Conservation (phyloP, 768 basidiomycete genomes). For the Leccinellum luteum region DNA sequence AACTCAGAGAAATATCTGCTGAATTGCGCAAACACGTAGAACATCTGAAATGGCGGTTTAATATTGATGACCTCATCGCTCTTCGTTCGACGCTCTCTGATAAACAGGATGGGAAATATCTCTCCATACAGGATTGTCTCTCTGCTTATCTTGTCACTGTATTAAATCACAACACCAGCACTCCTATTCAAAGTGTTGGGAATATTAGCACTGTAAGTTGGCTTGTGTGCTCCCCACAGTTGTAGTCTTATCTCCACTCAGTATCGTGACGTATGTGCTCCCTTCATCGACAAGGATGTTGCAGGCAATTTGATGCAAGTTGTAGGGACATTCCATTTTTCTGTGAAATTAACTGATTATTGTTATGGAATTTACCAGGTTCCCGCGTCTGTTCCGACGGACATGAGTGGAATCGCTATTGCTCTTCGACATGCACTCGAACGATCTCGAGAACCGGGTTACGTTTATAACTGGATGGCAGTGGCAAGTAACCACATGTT, state of each 20-base stretch:
- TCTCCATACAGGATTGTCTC: slow-evolving; percentile 32
- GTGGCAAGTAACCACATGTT: slow-evolving; percentile 22
- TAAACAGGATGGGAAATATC: background rate
- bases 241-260: slow-evolving; percentile 1
- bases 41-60: slow-evolving; percentile 17
- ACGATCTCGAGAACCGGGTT: slow-evolving; percentile 11
- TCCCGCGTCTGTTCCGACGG: slow-evolving; percentile 13
- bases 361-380: slow-evolving; percentile 1
- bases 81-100: slow-evolving; percentile 15
- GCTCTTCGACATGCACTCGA: slow-evolving; percentile 18
- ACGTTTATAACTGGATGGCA: slow-evolving; percentile 18
- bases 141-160: slow-evolving; percentile 26
- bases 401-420: slow-evolving; percentile 20
- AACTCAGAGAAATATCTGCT: slow-evolving; percentile 17
- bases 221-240: background rate
- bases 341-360: background rate
- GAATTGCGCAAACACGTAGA: slow-evolving; percentile 11
- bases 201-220: slow-evolving; percentile 29
- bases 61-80: slow-evolving; percentile 7
- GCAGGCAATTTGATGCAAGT: slow-evolving; percentile 20
- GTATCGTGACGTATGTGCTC: slow-evolving; percentile 19
- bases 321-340: slow-evolving; percentile 11
- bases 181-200: slow-evolving; percentile 18
- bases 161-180: slow-evolving; percentile 16
- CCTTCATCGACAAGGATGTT: slow-evolving; percentile 16